Conservation (phyloP, 352 stramenopile genomes). For the Globisporangium heterothallicum region DNA sequence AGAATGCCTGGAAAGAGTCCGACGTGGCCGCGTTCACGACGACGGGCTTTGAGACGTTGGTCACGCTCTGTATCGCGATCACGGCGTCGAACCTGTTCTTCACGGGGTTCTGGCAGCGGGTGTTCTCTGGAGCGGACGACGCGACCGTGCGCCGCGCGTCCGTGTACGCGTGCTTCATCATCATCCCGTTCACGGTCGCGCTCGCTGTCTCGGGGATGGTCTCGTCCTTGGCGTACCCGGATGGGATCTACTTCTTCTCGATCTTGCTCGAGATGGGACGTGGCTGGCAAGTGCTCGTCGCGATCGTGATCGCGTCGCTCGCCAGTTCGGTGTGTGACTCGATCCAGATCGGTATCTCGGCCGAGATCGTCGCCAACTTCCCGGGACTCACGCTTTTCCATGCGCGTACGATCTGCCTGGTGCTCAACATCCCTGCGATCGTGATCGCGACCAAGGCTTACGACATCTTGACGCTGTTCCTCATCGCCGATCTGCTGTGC, state of each 20-base stretch:
- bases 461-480: constrained; percentile 65
- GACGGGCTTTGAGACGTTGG: constrained; percentile 58
- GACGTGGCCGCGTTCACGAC: constrained; percentile 61
- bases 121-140: constrained; percentile 58
- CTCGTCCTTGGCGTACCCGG: constrained; percentile 53
- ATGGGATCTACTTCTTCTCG: constrained; percentile 59
- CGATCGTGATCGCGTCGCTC: constrained; percentile 64
- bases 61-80: constrained; percentile 67
- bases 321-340: constrained; percentile 59
- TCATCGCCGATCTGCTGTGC: constrained; percentile 74
- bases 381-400: constrained; percentile 45
- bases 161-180: constrained; percentile 37
- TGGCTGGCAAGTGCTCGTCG: constrained; percentile 63
- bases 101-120: constrained; percentile 77
- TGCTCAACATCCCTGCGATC: constrained; percentile 69
- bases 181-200: constrained; percentile 64
- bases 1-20: constrained; percentile 38
- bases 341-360: constrained; percentile 70
- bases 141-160: constrained; percentile 41
- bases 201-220: constrained; percentile 70
- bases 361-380: constrained; percentile 71
- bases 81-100: constrained; percentile 69
- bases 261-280: constrained; percentile 67
- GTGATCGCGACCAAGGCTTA: constrained; percentile 60
- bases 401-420: constrained; percentile 50